Evolutionary conservation across 768 basidiomycete species (phyloP).

Genomic region (Trametopsis cervina): DNA sequence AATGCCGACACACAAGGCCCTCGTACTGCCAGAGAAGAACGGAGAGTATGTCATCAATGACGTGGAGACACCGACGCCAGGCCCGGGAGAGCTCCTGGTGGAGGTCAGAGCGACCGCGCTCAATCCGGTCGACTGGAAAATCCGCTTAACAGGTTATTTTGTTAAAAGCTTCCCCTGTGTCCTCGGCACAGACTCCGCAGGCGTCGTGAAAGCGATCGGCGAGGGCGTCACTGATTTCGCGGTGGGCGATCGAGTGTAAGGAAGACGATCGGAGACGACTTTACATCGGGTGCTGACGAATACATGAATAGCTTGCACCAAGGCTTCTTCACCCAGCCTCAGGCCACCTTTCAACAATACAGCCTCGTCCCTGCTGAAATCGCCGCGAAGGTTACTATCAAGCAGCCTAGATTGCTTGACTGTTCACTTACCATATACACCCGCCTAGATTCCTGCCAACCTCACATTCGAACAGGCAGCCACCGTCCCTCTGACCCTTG

Average conservation of each 20-base stretch:
- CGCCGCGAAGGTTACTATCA: slow-evolving; percentile 17
- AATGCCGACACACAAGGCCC: slow-evolving; percentile 12
- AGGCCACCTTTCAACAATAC: slow-evolving; percentile 24
- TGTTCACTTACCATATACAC: neutral
- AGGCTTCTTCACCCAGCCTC: slow-evolving; percentile 12
- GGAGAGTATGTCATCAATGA: slow-evolving; percentile 4
- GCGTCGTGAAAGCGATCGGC: slow-evolving; percentile 33
- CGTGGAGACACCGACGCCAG: slow-evolving; percentile 11
- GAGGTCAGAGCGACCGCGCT: slow-evolving; percentile 22
- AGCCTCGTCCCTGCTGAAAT: slow-evolving; percentile 20
- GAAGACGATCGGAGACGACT: neutral
- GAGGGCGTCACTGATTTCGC: slow-evolving; percentile 29
- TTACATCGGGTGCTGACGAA: neutral
- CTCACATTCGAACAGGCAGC: slow-evolving; percentile 24
- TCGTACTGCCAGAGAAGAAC: slow-evolving; percentile 8
- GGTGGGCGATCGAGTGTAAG: slow-evolving; percentile 37
- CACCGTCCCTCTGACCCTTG: slow-evolving; percentile 25
- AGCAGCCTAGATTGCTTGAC: neutral
- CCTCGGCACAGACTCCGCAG: slow-evolving; percentile 22
- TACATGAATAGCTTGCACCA: slow-evolving; percentile 16
- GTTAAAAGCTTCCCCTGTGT: slow-evolving; percentile 28
- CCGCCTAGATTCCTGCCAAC: slow-evolving; percentile 18
- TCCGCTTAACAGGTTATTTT: slow-evolving; percentile 26
- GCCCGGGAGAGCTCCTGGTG: slow-evolving; percentile 21
- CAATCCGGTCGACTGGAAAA: slow-evolving; percentile 31